Percentiles rank a stretch among this genome's conserved stretches.
Conservation (phyloP, 257 asterid species). For the Solanum habrochaites region DNA sequence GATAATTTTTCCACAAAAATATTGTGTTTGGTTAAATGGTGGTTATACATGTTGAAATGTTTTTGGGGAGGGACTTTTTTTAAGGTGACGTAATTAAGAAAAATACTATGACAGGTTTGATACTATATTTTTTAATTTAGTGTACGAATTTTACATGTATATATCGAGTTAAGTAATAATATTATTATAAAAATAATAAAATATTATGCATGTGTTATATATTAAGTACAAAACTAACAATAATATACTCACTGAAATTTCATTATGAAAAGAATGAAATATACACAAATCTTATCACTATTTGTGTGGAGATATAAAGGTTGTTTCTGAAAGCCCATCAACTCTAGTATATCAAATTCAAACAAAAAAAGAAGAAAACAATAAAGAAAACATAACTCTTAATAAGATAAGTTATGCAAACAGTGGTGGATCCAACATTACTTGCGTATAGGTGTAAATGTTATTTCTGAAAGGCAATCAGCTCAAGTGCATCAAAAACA, state of each 20-base stretch:
- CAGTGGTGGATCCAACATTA: background rate
- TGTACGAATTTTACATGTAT: too few relatives aligned
- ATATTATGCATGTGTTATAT: too few relatives aligned
- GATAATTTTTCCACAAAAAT: background rate
- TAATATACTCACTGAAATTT: too few relatives aligned
- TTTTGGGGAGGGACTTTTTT: too few relatives aligned
- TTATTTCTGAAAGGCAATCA: too few relatives aligned
- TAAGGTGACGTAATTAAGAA: background rate
- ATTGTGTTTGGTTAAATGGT: background rate
- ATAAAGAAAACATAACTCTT: too few relatives aligned
- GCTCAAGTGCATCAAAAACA: too few relatives aligned
- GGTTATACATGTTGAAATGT: background rate
- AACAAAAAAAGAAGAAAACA: too few relatives aligned
- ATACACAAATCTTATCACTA: background rate
- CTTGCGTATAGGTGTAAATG: background rate
- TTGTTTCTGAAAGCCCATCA: accelerated
- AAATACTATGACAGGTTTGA: background rate
- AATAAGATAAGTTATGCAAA: background rate
- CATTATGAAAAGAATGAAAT: too few relatives aligned
- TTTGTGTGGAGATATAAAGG: background rate
- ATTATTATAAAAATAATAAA: too few relatives aligned
- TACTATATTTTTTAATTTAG: too few relatives aligned
- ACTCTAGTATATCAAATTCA: background rate
- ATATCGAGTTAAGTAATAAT: background rate
- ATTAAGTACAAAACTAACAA: background rate